A percentile compares a stretch with the other conserved stretches of the same genome.
Conservation (phyloP, 352 stramenopile species). For the Pythium brassicae region DNA sequence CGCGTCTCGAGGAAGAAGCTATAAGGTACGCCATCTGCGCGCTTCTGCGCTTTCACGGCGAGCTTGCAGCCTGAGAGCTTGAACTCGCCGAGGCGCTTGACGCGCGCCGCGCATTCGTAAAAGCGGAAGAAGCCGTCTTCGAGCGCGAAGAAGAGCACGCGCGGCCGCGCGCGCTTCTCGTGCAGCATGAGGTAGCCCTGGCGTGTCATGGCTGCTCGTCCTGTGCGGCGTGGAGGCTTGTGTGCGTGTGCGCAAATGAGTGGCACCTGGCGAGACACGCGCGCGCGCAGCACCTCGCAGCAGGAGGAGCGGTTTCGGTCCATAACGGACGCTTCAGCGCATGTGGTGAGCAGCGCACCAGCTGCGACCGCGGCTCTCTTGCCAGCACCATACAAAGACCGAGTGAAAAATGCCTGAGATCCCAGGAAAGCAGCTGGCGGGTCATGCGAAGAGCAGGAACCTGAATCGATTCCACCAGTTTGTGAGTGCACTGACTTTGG, state of each 20-base stretch:
- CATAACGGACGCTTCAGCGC: too few relatives aligned
- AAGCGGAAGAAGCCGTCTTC: conserved; percentile 80
- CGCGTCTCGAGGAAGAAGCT: conserved; percentile 82
- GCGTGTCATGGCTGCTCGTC: conserved; percentile 38
- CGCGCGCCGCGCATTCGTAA: conserved; percentile 34
- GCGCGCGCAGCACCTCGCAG: too few relatives aligned
- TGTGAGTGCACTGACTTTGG: background rate
- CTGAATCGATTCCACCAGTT: background rate
- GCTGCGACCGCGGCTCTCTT: too few relatives aligned
- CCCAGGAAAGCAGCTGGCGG: too few relatives aligned
- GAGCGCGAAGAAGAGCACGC: conserved; percentile 69
- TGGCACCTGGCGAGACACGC: background rate
- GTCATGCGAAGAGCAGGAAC: too few relatives aligned
- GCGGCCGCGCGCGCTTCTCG: conserved; percentile 47
- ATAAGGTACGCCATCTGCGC: conserved; percentile 55
- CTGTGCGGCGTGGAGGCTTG: background rate
- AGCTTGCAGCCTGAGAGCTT: conserved; percentile 82
- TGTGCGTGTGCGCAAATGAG: background rate
- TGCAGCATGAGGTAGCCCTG: conserved; percentile 80
- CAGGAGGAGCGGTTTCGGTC: too few relatives aligned
- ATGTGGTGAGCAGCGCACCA: too few relatives aligned
- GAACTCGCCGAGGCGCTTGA: conserved; percentile 52
- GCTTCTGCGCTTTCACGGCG: conserved; percentile 76
- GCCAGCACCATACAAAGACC: too few relatives aligned
- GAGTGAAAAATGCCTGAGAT: too few relatives aligned